phyloP scores from a whole-genome alignment of 2,329 filamentous ascomycete genomes.

The Exophiala xenobiotica region DNA sequence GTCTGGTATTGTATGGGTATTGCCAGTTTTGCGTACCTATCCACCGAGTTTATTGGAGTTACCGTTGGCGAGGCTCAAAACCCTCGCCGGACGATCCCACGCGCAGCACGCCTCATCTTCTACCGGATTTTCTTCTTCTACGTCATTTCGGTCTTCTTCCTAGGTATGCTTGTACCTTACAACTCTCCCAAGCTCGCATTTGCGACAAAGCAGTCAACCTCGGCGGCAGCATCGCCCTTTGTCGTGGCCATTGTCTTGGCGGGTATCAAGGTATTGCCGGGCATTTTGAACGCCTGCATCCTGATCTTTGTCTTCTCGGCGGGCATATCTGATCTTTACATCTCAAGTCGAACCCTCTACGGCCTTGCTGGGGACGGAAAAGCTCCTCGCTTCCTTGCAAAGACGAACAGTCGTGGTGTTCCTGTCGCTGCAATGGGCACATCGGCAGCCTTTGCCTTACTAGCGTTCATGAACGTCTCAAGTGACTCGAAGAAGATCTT shows the following conservation, averaged over 20 bases:
- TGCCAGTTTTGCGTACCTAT: slow-evolving; percentile 42
- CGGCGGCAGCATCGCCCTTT: slow-evolving; percentile 35
- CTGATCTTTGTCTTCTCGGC: slow-evolving; percentile 66
- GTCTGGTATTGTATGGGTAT: slow-evolving; percentile 46
- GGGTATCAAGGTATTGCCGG: slow-evolving; percentile 65
- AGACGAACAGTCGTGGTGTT: slow-evolving; percentile 52
- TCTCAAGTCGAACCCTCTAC: slow-evolving; percentile 37
- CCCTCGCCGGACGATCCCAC: slow-evolving; percentile 53
- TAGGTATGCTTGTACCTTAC: slow-evolving; percentile 60
- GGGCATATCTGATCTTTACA: slow-evolving; percentile 41
- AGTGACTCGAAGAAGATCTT: too few relatives aligned
- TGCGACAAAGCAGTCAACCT: slow-evolving; percentile 1
- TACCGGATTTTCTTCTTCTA: slow-evolving; percentile 58
- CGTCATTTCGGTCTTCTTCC: slow-evolving; percentile 53
- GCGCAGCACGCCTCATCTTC: slow-evolving; percentile 53
- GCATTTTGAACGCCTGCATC: slow-evolving; percentile 73
- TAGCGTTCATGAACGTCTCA: too few relatives aligned
- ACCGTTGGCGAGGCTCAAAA: slow-evolving; percentile 54
- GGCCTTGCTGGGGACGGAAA: slow-evolving; percentile 32
- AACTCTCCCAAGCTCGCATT: slow-evolving; percentile 33
- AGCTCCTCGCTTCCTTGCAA: slow-evolving; percentile 51
- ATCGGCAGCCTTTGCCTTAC: too few relatives aligned
- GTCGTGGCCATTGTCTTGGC: slow-evolving; percentile 51
- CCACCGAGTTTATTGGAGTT: slow-evolving; percentile 52
- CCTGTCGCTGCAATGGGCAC: too few relatives aligned